A percentile compares a stretch with the other conserved stretches of the same genome.
Evolutionary conservation across 306 rosid species (phyloP).

Genomic region (Inga oerstediana): DNA sequence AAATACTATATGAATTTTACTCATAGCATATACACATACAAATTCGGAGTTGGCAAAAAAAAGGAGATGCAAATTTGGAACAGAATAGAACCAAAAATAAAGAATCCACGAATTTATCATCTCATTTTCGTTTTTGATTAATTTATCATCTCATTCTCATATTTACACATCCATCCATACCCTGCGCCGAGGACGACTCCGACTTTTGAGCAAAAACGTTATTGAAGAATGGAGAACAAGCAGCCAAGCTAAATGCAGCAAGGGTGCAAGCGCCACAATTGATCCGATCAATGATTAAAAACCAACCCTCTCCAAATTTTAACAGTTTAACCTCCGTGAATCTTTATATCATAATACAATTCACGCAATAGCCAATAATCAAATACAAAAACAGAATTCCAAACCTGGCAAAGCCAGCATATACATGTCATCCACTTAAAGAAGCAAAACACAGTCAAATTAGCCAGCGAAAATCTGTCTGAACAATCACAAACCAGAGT

Average conservation of each 20-base stretch:
- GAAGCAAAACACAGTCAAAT: slow-evolving; percentile 26
- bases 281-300: not conserved
- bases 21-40: too few relatives aligned
- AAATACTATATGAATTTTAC: too few relatives aligned
- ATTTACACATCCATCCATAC: not conserved
- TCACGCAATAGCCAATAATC: slow-evolving; percentile 19
- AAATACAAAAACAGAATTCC: slow-evolving; percentile 26
- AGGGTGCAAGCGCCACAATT: not conserved
- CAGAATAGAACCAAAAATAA: not conserved
- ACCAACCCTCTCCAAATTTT: slow-evolving; percentile 26
- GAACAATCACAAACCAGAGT: slow-evolving; percentile 54
- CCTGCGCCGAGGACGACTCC: not conserved
- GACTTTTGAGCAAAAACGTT: not conserved
- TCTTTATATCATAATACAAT: slow-evolving; percentile 17
- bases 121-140: not conserved
- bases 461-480: slow-evolving; percentile 41
- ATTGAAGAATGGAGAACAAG: not conserved
- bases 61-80: not conserved
- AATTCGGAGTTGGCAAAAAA: too few relatives aligned
- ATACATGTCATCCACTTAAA: slow-evolving; percentile 27
- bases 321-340: slow-evolving; percentile 28
- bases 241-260: not conserved
- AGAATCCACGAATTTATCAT: not conserved
- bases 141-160: not conserved
- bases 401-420: slow-evolving; percentile 33